Evolutionary conservation across 169 alveolate species (phyloP).

Genomic region (Plasmodium inui): DNA sequence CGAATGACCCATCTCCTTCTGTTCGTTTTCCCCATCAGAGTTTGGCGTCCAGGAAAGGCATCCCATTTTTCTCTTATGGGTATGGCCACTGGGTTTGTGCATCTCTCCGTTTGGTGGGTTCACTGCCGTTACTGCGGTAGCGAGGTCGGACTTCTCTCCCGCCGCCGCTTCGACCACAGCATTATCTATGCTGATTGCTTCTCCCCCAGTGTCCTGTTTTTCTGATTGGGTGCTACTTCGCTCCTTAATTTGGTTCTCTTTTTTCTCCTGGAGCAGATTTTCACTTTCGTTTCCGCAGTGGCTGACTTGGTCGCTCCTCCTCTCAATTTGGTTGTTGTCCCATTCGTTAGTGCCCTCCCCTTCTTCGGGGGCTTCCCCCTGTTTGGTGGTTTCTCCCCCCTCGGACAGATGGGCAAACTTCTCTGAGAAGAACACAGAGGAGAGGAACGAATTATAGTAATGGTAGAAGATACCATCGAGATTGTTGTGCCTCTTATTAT

Average conservation of each 20-base stretch:
- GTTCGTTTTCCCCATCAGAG: background rate
- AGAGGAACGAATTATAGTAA: conserved; percentile 28
- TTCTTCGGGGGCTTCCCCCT: background rate
- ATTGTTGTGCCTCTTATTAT: conserved; percentile 13
- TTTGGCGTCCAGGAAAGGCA: background rate
- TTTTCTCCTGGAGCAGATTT: background rate
- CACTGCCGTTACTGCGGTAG: background rate
- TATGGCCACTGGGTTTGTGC: background rate
- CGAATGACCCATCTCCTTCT: background rate
- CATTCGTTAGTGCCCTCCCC: background rate
- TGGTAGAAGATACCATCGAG: conserved; percentile 17
- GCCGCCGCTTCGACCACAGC: background rate
- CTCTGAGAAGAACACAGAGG: conserved; percentile 30
- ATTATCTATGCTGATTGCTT: background rate
- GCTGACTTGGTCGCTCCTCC: background rate
- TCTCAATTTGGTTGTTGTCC: background rate
- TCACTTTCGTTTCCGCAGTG: background rate
- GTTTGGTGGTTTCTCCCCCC: background rate
- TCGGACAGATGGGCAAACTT: background rate
- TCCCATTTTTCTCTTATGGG: background rate
- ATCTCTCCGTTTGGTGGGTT: background rate
- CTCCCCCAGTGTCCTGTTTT: background rate
- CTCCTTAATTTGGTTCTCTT: background rate
- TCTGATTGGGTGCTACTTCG: background rate
- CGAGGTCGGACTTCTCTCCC: too few species aligned